These are phyloP conservation scores for Pisolithus tinctorius DNA, from an alignment of 768 basidiomycete genomes.

Conservation along the genomic window DNA sequence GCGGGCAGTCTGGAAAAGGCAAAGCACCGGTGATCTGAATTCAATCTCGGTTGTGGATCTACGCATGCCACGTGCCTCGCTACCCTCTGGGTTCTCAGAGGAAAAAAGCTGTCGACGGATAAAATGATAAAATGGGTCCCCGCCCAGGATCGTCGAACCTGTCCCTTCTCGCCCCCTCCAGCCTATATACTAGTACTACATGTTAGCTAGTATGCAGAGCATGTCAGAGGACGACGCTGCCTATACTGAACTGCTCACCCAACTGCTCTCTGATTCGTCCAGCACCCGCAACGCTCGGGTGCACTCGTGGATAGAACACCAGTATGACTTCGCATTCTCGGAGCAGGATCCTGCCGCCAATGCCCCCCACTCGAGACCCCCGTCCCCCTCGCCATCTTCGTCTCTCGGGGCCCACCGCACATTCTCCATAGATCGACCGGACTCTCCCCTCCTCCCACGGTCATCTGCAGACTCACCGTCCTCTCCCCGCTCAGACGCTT, in stretches of 20 bases:
- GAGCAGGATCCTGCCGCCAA: constrained; percentile 11
- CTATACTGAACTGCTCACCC: constrained; percentile 22
- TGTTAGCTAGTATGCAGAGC: constrained; percentile 7
- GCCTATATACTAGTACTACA: constrained; percentile 5
- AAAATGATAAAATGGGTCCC: constrained; percentile 16
- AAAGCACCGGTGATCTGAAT: background rate
- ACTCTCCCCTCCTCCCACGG: constrained; percentile 26
- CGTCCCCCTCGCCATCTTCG: constrained; percentile 26
- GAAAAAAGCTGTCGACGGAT: background rate
- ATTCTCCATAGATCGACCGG: constrained; percentile 19
- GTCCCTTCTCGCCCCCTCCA: background rate
- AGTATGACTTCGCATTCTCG: constrained; percentile 29
- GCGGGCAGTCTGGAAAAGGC: background rate
- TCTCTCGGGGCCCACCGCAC: constrained; percentile 24
- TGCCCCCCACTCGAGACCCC: background rate
- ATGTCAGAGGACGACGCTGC: constrained; percentile 28
- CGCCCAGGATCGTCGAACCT: background rate
- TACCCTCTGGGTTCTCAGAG: background rate
- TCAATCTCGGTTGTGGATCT: constrained; percentile 5
- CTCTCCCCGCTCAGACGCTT: constrained; percentile 11
- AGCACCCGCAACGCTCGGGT: constrained; percentile 21
- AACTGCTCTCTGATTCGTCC: constrained; percentile 20
- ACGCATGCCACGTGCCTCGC: constrained; percentile 6
- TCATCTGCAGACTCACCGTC: constrained; percentile 15
- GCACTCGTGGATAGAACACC: constrained; percentile 30